Conservation (phyloP, 495 filamentous ascomycete genomes). For the Aspergillus mulundensis region DNA sequence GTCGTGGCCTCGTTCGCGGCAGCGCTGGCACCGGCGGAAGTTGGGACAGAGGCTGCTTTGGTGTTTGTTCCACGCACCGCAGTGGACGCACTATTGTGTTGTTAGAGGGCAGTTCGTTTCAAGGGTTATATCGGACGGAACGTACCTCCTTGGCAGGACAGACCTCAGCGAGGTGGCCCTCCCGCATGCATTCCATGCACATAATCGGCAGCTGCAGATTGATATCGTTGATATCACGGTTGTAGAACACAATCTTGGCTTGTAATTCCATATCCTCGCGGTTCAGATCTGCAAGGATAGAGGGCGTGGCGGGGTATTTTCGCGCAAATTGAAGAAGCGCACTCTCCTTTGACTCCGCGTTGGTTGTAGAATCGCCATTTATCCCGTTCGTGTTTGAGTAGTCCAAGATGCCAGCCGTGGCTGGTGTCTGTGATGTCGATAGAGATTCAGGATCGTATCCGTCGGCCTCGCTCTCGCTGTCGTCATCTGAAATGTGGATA, state of each 20-base stretch:
- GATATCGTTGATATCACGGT: conserved; percentile 57
- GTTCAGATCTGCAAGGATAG: conserved; percentile 39
- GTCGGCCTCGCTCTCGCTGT: conserved; percentile 9
- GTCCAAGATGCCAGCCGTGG: not conserved
- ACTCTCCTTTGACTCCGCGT: conserved; percentile 39
- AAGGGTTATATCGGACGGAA: not conserved
- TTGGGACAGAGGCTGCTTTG: conserved; percentile 35
- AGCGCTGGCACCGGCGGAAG: conserved; percentile 42
- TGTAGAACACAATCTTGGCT: conserved; percentile 45
- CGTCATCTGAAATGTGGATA: conserved; percentile 5
- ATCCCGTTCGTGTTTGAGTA: not conserved
- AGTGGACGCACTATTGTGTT: conserved; percentile 34
- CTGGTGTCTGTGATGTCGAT: not conserved
- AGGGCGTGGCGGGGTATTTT: conserved; percentile 36
- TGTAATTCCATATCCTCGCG: conserved; percentile 41
- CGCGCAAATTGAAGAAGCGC: conserved; percentile 31
- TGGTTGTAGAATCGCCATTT: not conserved
- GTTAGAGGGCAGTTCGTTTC: conserved; percentile 9
- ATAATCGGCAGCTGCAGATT: conserved; percentile 62
- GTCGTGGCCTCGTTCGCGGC: conserved; percentile 45
- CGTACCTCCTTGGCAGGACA: conserved; percentile 44
- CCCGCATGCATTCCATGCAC: conserved; percentile 41
- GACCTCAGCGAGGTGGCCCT: conserved; percentile 43
- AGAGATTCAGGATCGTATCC: conserved; percentile 26
- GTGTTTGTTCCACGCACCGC: conserved; percentile 38